Conservation (phyloP, 345 rosid species). For the Linum trigynum region DNA sequence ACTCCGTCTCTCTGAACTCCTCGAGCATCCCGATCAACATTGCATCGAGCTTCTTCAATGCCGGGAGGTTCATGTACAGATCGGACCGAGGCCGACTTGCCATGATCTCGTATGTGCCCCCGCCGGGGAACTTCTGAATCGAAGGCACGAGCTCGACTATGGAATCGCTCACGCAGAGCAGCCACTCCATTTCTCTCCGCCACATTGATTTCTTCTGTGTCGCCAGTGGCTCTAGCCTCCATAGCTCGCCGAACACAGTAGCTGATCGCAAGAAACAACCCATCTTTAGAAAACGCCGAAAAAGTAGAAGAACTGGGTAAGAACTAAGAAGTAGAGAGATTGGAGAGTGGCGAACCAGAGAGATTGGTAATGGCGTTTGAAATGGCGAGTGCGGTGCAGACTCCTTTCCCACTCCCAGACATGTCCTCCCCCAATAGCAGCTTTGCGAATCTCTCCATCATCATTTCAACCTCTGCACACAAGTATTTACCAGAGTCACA, state of each 20-base stretch:
- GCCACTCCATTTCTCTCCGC: conserved; percentile 94
- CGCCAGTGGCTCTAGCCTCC: conserved; percentile 93
- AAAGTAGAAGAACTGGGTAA: background rate
- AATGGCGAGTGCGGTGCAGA: conserved; percentile 94
- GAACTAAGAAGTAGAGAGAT: background rate
- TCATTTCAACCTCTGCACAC: conserved; percentile 72
- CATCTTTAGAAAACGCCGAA: background rate
- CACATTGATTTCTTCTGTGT: conserved; percentile 83
- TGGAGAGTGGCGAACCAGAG: conserved; percentile 46
- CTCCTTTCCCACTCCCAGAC: conserved; percentile 99
- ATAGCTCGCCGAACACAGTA: conserved; percentile 83
- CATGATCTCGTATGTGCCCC: conserved; percentile 91
- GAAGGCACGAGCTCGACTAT: conserved; percentile 97
- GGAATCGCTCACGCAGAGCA: conserved; percentile 81
- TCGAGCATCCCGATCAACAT: conserved; percentile 77
- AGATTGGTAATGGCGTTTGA: conserved; percentile 98
- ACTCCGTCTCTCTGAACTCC: conserved; percentile 58
- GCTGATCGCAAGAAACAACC: conserved; percentile 34
- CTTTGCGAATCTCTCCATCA: conserved; percentile 98
- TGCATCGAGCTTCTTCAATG: conserved; percentile 92
- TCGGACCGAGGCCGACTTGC: conserved; percentile 78
- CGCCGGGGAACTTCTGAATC: conserved; percentile 82
- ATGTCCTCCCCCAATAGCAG: conserved; percentile 94
- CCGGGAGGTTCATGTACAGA: conserved; percentile 83
- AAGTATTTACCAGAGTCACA: background rate